Conservation (phyloP, 306 rosid genomes). For the Pachyrhizus erosus region DNA sequence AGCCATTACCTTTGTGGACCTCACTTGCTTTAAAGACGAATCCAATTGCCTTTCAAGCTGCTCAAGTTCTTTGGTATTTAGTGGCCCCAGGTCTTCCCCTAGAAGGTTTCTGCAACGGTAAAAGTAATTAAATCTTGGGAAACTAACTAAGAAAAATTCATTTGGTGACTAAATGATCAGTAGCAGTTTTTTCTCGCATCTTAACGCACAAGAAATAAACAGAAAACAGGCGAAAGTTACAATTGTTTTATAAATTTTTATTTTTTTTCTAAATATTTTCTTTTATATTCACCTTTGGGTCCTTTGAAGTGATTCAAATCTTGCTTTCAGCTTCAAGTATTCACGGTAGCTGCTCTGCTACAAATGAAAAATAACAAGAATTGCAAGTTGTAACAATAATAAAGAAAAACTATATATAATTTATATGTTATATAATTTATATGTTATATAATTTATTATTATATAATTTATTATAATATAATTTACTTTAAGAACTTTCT, state of each 20-base stretch:
- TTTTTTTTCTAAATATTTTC: not conserved
- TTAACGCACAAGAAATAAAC: not conserved
- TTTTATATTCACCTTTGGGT: conserved; percentile 72
- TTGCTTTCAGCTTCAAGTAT: conserved; percentile 83
- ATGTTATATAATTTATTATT: not conserved
- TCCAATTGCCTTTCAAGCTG: conserved; percentile 96
- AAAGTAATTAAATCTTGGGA: not conserved
- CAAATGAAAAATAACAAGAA: conserved; percentile 20
- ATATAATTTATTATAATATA: not conserved
- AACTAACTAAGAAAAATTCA: not conserved
- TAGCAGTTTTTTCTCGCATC: not conserved
- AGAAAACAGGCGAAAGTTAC: not conserved
- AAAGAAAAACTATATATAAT: not conserved
- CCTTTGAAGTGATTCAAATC: conserved; percentile 88
- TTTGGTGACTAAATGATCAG: not conserved
- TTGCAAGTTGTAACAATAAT: not conserved
- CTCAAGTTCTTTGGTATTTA: conserved; percentile 87
- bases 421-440: not conserved
- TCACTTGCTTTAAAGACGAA: conserved; percentile 84
- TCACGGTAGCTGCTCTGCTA: conserved; percentile 90
- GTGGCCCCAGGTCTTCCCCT: conserved; percentile 91
- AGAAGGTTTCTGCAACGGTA: conserved; percentile 70
- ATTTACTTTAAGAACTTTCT: too few species aligned
- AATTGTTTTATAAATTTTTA: not conserved
- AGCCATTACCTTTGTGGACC: conserved; percentile 79